Conservation (phyloP, 371 early-diverging fungal species). For the Apophysomyces sp. region DNA sequence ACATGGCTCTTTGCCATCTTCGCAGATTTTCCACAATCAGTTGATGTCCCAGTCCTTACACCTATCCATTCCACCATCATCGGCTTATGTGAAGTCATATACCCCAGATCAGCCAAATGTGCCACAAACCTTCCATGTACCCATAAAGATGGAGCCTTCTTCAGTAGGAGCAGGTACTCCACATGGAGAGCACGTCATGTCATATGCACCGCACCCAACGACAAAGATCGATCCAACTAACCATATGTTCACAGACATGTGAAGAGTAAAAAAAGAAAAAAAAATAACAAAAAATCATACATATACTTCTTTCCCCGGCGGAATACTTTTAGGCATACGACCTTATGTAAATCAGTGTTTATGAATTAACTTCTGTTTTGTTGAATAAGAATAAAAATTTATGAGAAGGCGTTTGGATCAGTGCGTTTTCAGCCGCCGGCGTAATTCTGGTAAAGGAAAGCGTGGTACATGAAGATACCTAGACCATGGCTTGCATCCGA, state of each 20-base stretch:
- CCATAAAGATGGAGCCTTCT: neutral
- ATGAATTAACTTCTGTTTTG: neutral
- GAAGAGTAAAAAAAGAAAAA: neutral
- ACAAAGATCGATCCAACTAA: neutral
- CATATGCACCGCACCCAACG: neutral
- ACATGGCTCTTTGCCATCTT: neutral
- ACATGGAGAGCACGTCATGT: constrained; percentile 1
- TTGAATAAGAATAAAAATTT: neutral
- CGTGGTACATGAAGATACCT: neutral
- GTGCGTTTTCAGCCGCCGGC: neutral
- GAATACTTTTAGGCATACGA: neutral
- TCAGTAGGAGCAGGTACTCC: constrained; percentile 3
- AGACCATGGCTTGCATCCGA: neutral
- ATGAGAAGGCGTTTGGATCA: neutral
- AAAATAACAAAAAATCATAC: neutral
- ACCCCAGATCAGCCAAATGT: neutral
- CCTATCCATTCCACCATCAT: neutral
- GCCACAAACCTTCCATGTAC: neutral
- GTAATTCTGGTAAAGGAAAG: neutral
- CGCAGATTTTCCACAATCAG: neutral
- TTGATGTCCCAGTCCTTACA: neutral
- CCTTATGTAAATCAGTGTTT: constrained; percentile 1
- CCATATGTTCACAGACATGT: constrained; percentile 2
- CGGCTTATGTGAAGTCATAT: neutral
- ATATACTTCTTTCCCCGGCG: neutral